Evolutionary conservation across 1,284 basidiomycete species (phyloP), one percentile per base, ranked within the genome.

Genomic region (Mycena citricolor): DNA sequence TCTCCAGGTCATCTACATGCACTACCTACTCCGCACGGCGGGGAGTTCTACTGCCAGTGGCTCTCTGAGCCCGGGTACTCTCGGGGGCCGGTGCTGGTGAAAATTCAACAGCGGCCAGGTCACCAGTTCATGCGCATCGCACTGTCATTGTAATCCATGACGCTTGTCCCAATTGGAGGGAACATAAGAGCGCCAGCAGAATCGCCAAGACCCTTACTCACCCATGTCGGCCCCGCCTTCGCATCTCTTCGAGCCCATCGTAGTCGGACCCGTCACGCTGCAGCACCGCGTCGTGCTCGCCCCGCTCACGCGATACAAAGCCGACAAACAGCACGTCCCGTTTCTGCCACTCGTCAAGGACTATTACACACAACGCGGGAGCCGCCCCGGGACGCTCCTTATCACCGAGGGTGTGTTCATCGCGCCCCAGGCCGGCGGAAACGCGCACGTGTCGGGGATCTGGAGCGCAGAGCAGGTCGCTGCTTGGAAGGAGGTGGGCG

Each of bases 391-490:
- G 5, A 60, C 61, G 1, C 48, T 67, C 14, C 38, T 68, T 4
- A 61, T 68, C 34, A 58, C 62, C 4, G 65, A 67, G 42, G 63
- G 52, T 2, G 61, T 61, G 0, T 55, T 62, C 26, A 61, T 65
- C 17, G 34, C 41, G 4, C 36, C 44, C 1, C 14, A 34, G 17
- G 44, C 45, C 14, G 33, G 42, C 25, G 59, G 59, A 8, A 52
- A 44, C 17, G 33, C 32, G 7, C 35, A 56, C 41, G 55, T 57
- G 2, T 63, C 62, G 4, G 65, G 65, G 0, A 57, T 63, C 33
- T 65, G 47, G 46, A 57, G 39, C 7, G 45, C 54, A 2, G 57
- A 56, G 28, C 66, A 68, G 38, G 57, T 65, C 24, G 45, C 35
- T 11, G 61, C 54, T 0, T 68, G 66, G 66, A 64, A 61, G 41